Evolutionary conservation across 2,329 filamentous ascomycete genomes (phyloP), one percentile per base, ranked within the genome.

Genomic region (Penicillium griseofulvum): DNA sequence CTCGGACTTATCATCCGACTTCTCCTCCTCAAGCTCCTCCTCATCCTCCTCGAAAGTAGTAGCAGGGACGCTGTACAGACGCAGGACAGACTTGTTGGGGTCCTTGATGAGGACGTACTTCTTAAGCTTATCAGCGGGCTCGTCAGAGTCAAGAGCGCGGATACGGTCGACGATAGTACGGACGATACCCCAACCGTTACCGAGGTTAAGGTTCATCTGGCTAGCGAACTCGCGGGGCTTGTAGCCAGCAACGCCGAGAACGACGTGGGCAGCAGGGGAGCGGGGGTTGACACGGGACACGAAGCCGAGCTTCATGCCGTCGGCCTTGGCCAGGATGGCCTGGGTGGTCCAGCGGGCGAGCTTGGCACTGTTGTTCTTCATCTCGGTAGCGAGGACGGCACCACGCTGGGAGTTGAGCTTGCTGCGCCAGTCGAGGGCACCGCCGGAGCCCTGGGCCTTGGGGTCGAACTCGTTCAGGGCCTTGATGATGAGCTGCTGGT

Each of bases 331-430:
- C 55, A 99, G 85, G 71, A 99, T 97, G 71, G 89, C 90, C 82
- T 99, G 94, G 41, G 93, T 91, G 31, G 94, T 96, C 94, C 94
- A 99, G 74, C 94, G 84, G 55, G 94, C 94, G 60, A 99, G 87
- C 83, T 99, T 99, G 88, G 91, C 96, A 72, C 87, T 91, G 85
- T 99, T 99, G 86, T 99, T 99, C 90, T 99, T 99, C 94, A 99
- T 99, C 81, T 99, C 94, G 12, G 94, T 99, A 19, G 94, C 94
- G 26, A 99, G 89, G 41, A 99, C 93, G 54, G 94, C 94, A 86
- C 94, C 94, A 69, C 94, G 89, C 81, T 97, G 92, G 67, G 87
- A 91, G 62, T 90, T 89, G 57, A 99, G 85, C 84, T 99, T 99
- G 65, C 87, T 88, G 74, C 94, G 85, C 94, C 94, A 99, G 83